Conservation (phyloP, 169 alveolate species). For the Eimeria necatrix region DNA sequence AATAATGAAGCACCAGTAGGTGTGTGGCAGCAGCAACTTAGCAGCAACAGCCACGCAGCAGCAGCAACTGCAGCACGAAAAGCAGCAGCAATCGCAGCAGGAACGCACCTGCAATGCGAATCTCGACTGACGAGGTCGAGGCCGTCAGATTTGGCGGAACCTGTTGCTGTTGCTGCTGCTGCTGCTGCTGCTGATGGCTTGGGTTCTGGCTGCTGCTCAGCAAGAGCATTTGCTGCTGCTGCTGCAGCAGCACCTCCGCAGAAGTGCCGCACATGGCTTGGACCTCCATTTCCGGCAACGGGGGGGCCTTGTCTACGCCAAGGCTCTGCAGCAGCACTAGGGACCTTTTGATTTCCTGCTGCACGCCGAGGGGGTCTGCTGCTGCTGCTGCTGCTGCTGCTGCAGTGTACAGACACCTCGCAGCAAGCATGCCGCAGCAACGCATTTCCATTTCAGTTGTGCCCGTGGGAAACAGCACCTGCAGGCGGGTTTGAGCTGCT, state of each 20-base stretch:
- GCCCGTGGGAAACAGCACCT: not conserved
- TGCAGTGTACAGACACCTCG: conserved; percentile 30
- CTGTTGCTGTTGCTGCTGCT: not conserved
- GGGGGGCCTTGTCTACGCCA: not conserved
- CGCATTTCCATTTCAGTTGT: conserved; percentile 1
- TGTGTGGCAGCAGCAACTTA: too few relatives aligned
- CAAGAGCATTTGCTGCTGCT: conserved; percentile 21
- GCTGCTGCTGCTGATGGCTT: not conserved
- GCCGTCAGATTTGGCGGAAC: not conserved
- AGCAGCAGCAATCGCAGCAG: conserved; percentile 20
- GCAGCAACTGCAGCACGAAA: conserved; percentile 11
- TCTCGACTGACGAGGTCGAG: not conserved
- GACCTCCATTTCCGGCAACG: conserved; percentile 5
- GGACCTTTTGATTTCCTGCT: not conserved
- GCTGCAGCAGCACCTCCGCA: conserved; percentile 57
- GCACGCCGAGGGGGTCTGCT: conserved; percentile 14
- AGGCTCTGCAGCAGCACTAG: not conserved
- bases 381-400: conserved; percentile 33
- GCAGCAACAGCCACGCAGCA: not conserved
- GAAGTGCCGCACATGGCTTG: not conserved
- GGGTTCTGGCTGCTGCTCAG: not conserved
- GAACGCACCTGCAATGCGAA: conserved; percentile 32
- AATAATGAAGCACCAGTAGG: too few relatives aligned
- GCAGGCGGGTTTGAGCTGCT: conserved; percentile 27
- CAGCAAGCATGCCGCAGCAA: conserved; percentile 40